Base-by-base conservation (phyloP, 257 asterid species). In the Primulina eburnea region DNA sequence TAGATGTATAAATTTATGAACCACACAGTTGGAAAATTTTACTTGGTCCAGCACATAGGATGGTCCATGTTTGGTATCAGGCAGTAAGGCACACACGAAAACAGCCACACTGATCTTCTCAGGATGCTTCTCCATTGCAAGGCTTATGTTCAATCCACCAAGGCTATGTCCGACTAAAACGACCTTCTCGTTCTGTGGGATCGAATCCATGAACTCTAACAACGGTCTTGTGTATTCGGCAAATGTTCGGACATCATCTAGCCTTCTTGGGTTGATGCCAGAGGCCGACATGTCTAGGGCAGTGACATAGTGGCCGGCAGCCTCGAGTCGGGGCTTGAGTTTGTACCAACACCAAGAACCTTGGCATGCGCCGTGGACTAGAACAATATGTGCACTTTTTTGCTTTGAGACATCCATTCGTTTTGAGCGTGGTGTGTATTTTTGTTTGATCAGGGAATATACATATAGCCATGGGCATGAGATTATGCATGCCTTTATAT, bases 271-370 rank as follows among this genome's bases (percentile, higher is more conserved):
- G 75, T 84, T 74, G 9, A 81, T 64, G 67, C 90, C 92, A 8
- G 88, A 82, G 59, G 92, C 95, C 0, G 92, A 74, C 4, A 86
- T 61, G 79, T 88, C 89, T 0, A 85, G 71, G 24, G 86, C 78
- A 0, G 91, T 88, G 20, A 85, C 91, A 34, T 76, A 79, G 77
- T 86, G 87, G 64, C 89, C 90, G 2, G 85, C 80, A 8, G 88
- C 84, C 86, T 84, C 95, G 3, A 88, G 82, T 68, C 82, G 55
- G 14, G 90, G 90, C 73, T 69, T 73, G 63, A 86, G 43, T 83
- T 86, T 88, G 87, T 53, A 84, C 95, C 95, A 88, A 37, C 82
- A 34, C 95, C 95, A 88, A 5, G 90, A 87, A 8, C 90, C 94
- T 60, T 86, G 90, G 57, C 92, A 76, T 10, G 89, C 88, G 14